Conservation (phyloP, 2,329 filamentous ascomycete species). For the Fusarium brachygibbosum region DNA sequence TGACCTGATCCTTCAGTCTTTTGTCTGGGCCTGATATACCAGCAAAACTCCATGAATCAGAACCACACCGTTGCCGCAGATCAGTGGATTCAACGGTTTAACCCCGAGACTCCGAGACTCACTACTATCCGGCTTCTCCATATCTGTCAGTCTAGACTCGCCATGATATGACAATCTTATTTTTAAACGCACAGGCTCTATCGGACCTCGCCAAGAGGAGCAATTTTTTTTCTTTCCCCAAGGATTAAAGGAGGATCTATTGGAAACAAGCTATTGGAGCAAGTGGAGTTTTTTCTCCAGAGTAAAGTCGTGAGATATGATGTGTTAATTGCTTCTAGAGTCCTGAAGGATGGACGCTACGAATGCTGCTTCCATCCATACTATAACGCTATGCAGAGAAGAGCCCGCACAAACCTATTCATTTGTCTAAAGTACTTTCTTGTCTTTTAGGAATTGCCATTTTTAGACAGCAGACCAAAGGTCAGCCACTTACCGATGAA, state of each 20-base stretch:
- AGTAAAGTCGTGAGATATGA: neutral
- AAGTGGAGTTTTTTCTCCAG: neutral
- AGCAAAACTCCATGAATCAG: neutral
- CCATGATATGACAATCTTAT: constrained; percentile 19
- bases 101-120: neutral
- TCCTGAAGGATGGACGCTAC: neutral
- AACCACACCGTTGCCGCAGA: constrained; percentile 4
- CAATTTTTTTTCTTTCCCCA: neutral
- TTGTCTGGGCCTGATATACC: no score
- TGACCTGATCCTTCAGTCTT: neutral
- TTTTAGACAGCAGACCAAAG: constrained; percentile 15
- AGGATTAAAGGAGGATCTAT: neutral
- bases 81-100: constrained; percentile 11
- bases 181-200: neutral
- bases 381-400: neutral
- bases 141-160: constrained; percentile 13
- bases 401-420: neutral
- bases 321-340: neutral
- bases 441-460: constrained; percentile 8
- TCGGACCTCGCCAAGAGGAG: constrained; percentile 21
- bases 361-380: neutral
- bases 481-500: constrained; percentile 24
- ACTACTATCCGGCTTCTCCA: neutral
- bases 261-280: constrained; percentile 3
- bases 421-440: neutral